Conservation (phyloP, 2,329 filamentous ascomycete genomes). For the Scedosporium boydii region DNA sequence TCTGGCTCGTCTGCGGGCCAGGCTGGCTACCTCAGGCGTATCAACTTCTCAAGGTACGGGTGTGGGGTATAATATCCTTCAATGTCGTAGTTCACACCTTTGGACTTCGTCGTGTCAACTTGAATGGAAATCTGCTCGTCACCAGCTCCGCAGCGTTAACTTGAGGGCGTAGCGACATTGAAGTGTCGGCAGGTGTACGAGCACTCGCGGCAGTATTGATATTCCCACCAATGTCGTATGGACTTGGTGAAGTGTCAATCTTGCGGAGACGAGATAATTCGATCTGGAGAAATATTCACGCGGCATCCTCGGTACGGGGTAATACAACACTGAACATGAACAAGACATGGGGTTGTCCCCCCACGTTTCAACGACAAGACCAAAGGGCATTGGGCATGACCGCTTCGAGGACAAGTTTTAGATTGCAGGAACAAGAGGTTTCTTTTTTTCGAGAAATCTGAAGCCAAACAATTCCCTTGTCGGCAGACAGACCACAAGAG, state of each 20-base stretch:
- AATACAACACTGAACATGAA: too few species aligned
- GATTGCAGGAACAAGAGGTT: not conserved
- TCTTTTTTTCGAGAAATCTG: not conserved
- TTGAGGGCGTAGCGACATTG: too few species aligned
- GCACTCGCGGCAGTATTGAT: too few species aligned
- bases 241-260: not conserved
- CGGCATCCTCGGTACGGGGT: not conserved
- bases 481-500: not conserved
- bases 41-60: too few species aligned
- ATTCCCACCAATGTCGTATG: not conserved
- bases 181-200: too few species aligned
- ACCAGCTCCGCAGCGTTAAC: too few species aligned
- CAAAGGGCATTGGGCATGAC: not conserved
- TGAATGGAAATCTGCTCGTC: too few species aligned
- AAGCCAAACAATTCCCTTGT: not conserved
- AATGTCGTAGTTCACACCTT: not conserved
- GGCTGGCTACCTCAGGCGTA: too few species aligned
- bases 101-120: too few species aligned
- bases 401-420: not conserved
- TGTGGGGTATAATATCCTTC: not conserved
- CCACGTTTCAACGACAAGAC: not conserved
- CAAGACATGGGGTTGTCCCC: not conserved
- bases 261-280: not conserved
- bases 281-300: not conserved
- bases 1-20: too few species aligned